A percentile compares a stretch with the other conserved stretches of the same genome.
Conservation (phyloP, 176 grass and related monocot species). For the Lolium rigidum region DNA sequence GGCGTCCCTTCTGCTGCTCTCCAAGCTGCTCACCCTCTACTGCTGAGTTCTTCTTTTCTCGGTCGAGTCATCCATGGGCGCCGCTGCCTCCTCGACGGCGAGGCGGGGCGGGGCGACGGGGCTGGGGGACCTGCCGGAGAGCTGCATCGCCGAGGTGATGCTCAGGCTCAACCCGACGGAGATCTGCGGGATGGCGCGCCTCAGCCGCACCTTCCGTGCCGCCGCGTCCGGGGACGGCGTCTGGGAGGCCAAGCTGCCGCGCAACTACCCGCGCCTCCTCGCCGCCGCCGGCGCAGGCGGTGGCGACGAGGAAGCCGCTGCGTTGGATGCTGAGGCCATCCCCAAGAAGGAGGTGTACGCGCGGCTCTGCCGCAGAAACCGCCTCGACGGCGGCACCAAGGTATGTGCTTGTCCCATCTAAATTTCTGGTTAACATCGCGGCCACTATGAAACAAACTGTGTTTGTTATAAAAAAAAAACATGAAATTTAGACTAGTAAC, state of each 20-base stretch:
- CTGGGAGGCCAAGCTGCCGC: slow-evolving; percentile 91
- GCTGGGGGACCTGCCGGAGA: slow-evolving; percentile 81
- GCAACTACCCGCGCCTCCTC: slow-evolving; percentile 75
- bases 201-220: slow-evolving; percentile 74
- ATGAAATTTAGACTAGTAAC: neutral
- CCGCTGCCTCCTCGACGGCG: slow-evolving; percentile 48
- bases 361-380: slow-evolving; percentile 66
- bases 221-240: slow-evolving; percentile 77
- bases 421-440: neutral
- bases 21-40: slow-evolving; percentile 85
- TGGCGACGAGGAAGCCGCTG: slow-evolving; percentile 13
- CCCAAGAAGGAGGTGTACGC: slow-evolving; percentile 89
- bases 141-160: slow-evolving; percentile 91
- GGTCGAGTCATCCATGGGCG: slow-evolving; percentile 67
- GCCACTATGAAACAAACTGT: slow-evolving; percentile 11
- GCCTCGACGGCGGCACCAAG: slow-evolving; percentile 75
- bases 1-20: slow-evolving; percentile 79
- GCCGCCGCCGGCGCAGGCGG: slow-evolving; percentile 38
- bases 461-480: neutral
- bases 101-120: slow-evolving; percentile 33
- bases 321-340: slow-evolving; percentile 38
- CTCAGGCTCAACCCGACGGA: slow-evolving; percentile 78
- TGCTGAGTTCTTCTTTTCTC: slow-evolving; percentile 33
- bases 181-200: slow-evolving; percentile 76
- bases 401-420: slow-evolving; percentile 39